phyloP scores from a whole-genome alignment of 2,329 filamentous ascomycete species.

The Fusarium sublunatum region DNA sequence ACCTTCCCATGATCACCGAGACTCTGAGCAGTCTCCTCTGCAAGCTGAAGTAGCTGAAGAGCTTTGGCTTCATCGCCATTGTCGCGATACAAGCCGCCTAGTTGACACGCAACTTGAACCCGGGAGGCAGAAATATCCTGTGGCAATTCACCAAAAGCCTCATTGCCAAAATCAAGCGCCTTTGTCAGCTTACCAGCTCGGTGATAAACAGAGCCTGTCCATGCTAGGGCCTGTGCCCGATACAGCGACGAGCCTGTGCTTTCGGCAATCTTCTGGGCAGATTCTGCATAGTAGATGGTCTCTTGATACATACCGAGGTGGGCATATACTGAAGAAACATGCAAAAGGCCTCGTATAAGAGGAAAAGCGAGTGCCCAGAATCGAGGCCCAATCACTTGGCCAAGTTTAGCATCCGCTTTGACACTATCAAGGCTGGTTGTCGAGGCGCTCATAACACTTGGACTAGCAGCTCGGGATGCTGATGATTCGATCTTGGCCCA shows the following conservation, averaged over 20 bases:
- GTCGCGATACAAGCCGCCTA: conserved; percentile 67
- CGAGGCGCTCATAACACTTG: conserved; percentile 47
- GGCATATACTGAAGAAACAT: conserved; percentile 81
- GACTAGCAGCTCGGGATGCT: conserved; percentile 25
- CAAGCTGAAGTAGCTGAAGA: conserved; percentile 57
- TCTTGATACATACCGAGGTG: conserved; percentile 90
- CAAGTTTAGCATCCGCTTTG: conserved; percentile 39
- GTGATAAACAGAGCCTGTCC: conserved; percentile 66
- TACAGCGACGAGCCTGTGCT: conserved; percentile 72
- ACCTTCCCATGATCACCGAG: conserved; percentile 46
- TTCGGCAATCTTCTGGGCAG: conserved; percentile 80
- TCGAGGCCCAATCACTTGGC: conserved; percentile 59
- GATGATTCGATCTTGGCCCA: conserved; percentile 63
- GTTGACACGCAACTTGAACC: conserved; percentile 62
- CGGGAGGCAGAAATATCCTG: conserved; percentile 52
- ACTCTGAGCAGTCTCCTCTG: conserved; percentile 59
- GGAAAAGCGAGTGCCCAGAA: conserved; percentile 85
- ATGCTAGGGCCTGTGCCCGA: conserved; percentile 64
- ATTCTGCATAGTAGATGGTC: conserved; percentile 87
- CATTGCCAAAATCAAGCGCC: conserved; percentile 65
- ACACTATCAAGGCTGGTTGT: conserved; percentile 46
- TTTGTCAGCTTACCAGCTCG: conserved; percentile 69
- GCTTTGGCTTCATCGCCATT: conserved; percentile 59
- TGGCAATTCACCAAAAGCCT: conserved; percentile 64
- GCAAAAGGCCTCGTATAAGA: conserved; percentile 76